Conservation (phyloP, 768 basidiomycete species). For the Rhizopogon roseolus region DNA sequence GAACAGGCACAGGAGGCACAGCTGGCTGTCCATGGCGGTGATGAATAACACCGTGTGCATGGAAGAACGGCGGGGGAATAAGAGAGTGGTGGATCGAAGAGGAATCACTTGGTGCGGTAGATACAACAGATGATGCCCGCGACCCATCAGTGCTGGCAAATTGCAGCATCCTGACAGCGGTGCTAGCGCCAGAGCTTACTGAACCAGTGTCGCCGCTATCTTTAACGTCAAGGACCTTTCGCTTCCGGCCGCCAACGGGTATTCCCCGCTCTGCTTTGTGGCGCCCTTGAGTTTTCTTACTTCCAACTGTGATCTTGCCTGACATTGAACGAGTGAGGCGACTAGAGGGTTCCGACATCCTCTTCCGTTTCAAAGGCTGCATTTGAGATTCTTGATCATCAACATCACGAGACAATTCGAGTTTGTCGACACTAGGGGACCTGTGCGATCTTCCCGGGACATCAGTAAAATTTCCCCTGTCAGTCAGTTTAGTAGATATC, state of each 20-base stretch:
- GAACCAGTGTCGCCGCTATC: conserved; percentile 23
- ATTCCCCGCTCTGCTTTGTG: conserved; percentile 32
- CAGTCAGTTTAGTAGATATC: not conserved
- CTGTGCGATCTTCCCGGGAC: not conserved
- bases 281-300: conserved; percentile 5
- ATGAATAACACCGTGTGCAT: conserved; percentile 19
- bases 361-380: conserved; percentile 20
- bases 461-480: not conserved
- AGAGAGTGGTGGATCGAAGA: conserved; percentile 1
- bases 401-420: not conserved
- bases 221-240: conserved; percentile 3
- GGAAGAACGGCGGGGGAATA: conserved; percentile 15
- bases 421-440: not conserved
- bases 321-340: conserved; percentile 21
- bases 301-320: conserved; percentile 1
- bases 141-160: conserved; percentile 24
- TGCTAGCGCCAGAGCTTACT: conserved; percentile 34
- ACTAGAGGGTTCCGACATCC: conserved; percentile 5
- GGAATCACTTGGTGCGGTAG: conserved; percentile 27
- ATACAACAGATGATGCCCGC: conserved; percentile 46
- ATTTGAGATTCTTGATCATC: not conserved
- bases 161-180: conserved; percentile 30
- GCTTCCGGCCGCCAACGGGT: conserved; percentile 11
- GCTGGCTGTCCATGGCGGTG: conserved; percentile 18
- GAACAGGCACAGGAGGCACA: conserved; percentile 5